Base-by-base conservation (phyloP, 2,329 filamentous ascomycete species). In the Celoporthe dispersa region DNA sequence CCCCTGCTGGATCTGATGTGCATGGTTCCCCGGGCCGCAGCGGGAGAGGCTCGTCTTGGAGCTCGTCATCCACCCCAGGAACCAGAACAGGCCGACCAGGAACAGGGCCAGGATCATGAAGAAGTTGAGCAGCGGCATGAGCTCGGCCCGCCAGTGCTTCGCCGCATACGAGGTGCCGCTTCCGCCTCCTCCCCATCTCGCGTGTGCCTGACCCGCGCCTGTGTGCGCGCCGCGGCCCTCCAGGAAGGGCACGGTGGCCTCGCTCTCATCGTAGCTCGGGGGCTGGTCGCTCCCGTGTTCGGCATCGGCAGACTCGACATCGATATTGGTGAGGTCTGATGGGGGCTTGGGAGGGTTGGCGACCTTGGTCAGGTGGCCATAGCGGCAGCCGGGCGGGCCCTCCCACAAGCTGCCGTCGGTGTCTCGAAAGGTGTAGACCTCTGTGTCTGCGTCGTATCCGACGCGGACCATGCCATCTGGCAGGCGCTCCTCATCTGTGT, bases 61-160 rank as follows among this genome's bases (percentile, higher is more conserved):
- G 8, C 72, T 69, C 39, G 73, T 63, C 48, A 59, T 72, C 69
- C 68, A 70, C 2, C 76, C 77, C 68, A 87, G 78, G 76, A 83
- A 83, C 83, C 83, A 87, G 70, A 85, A 82, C 59, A 89, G 74
- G 25, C 83, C 75, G 44, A 88, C 75, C 63, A 89, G 77, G 70
- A 83, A 85, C 22, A 88, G 74, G 4, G 86, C 79, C 67, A 87
- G 80, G 48, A 89, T 76, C 71, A 88, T 77, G 67, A 85, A 86
- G 77, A 88, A 89, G 75, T 88, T 88, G 75, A 89, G 80, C 73
- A 89, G 79, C n/a, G 85, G 85, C 79, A 81, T 83, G 79, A 86
- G 79, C 70, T 86, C 84, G 44, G 82, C 81, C 39, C 87, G 81
- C 83, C 86, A 85, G 7, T 86, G 84, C 41, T 79, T 78, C 53